A percentile compares a stretch with the other conserved stretches of the same genome.
Evolutionary conservation across 1,284 basidiomycete species (phyloP).

Genomic region (Puccinia brachypodii): DNA sequence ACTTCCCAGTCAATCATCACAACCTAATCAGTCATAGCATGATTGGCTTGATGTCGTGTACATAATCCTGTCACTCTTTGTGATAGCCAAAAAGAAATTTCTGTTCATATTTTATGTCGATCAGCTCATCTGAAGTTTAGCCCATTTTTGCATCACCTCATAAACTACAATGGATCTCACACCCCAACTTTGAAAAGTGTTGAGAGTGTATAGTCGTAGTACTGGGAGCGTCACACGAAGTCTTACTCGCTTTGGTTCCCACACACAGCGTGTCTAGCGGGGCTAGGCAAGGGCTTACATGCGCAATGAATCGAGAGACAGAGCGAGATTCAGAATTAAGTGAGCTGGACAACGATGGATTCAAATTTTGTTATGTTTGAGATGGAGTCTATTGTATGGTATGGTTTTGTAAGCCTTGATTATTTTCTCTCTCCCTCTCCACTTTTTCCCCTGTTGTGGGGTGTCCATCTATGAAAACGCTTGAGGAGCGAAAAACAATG

Average conservation of each 20-base stretch:
- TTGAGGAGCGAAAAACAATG: neutral
- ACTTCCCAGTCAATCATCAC: neutral
- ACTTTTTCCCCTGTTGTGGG: neutral
- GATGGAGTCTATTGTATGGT: neutral
- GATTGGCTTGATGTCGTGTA: neutral
- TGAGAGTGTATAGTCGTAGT: too few species aligned
- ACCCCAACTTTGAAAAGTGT: too few species aligned
- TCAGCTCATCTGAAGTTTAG: constrained; percentile 6
- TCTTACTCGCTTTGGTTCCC: too few species aligned
- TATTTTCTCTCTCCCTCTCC: neutral
- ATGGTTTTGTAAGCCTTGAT: neutral
- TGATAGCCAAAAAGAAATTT: too few species aligned
- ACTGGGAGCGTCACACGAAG: too few species aligned
- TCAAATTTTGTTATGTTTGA: neutral
- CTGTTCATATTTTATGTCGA: neutral
- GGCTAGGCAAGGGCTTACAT: too few species aligned
- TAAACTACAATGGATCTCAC: neutral
- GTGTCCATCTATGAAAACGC: neutral
- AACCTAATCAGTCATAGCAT: neutral
- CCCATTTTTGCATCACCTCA: too few species aligned
- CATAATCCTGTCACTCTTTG: neutral
- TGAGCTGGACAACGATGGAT: too few species aligned
- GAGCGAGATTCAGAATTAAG: too few species aligned
- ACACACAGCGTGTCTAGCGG: too few species aligned
- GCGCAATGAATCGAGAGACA: too few species aligned